A percentile compares a stretch with the other conserved stretches of the same genome.
phyloP scores from a whole-genome alignment of 257 asterid species.

The Lithospermum erythrorhizon region DNA sequence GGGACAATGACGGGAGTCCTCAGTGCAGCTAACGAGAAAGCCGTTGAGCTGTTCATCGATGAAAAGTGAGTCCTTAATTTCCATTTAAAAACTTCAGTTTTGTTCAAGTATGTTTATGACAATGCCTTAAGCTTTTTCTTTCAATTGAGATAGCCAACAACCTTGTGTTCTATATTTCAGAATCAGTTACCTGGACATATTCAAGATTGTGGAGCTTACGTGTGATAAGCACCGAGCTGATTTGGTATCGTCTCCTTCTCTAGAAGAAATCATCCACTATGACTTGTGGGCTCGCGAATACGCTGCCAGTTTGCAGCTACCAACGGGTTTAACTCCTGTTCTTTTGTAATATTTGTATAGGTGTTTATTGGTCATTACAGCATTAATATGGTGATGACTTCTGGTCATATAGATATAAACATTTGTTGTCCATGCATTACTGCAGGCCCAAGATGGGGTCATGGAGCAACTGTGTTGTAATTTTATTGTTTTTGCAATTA shows the following conservation, averaged over 20 bases:
- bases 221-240: conserved; percentile 65
- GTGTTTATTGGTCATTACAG: no score
- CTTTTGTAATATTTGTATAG: conserved; percentile 28
- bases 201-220: conserved; percentile 88
- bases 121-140: background rate
- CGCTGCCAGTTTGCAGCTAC: conserved; percentile 48
- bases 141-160: background rate
- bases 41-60: conserved; percentile 85
- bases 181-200: conserved; percentile 77
- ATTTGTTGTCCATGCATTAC: no score
- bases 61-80: conserved; percentile 46
- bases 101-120: background rate
- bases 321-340: conserved; percentile 40
- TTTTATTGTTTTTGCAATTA: no score
- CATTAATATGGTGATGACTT: no score
- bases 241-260: conserved; percentile 53
- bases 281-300: conserved; percentile 93
- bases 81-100: background rate
- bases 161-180: conserved; percentile 29
- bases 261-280: conserved; percentile 84
- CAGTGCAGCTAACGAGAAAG: conserved; percentile 97
- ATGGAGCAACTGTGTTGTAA: no score
- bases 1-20: conserved; percentile 99
- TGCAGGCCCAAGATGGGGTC: no score
- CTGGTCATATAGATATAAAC: background rate